Evolutionary conservation across 208 protist genomes (phyloP), one percentile per base, ranked within the genome.

Genomic region (Leishmania lainsoni): DNA sequence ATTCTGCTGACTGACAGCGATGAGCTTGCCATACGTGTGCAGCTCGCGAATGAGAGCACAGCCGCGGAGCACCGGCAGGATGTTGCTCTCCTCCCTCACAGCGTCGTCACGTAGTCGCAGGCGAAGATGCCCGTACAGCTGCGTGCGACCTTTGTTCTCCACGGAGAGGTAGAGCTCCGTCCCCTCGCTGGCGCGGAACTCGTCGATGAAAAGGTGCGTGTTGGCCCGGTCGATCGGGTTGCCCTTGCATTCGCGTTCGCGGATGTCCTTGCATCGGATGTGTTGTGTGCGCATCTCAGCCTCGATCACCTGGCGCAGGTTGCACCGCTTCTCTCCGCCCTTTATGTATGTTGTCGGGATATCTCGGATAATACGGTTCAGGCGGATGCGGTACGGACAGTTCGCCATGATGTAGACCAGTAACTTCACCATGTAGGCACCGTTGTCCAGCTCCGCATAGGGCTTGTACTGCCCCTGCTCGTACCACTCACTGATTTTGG

Each of bases 301-400:
- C 72, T 99, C 94, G 73, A 99, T 98, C 3, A 99, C 88, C 84
- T 99, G 98, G n/a, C 99, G 93, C 59, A 99, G 87, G 86, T 99
- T 99, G 74, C 97, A 98, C 35, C 96, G 92, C 85, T 99, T 96
- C 63, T 99, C 99, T 61, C 99, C 99, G 54, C 92, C 95, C 29
- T 98, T 95, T 51, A 99, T 99, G 81, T 99, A 98, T 12, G 98
- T 99, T 75, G 99, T 98, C 32, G 99, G 99, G 73, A 99, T 99
- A 89, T 99, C 99, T 45, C 99, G 91, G 74, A 99, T 98, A 63
- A 99, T 98, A 51, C 99, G 92, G 91, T 99, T 99, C 2, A 99
- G 91, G 32, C 99, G 92, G 39, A 99, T 99, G 91, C 99, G 99
- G n/a, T 99, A 95, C 2, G 98, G 99, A 42, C 99, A 98, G 32